Evolutionary conservation across 2,329 filamentous ascomycete species (phyloP).

Genomic region (Intubia oerlemansii): DNA sequence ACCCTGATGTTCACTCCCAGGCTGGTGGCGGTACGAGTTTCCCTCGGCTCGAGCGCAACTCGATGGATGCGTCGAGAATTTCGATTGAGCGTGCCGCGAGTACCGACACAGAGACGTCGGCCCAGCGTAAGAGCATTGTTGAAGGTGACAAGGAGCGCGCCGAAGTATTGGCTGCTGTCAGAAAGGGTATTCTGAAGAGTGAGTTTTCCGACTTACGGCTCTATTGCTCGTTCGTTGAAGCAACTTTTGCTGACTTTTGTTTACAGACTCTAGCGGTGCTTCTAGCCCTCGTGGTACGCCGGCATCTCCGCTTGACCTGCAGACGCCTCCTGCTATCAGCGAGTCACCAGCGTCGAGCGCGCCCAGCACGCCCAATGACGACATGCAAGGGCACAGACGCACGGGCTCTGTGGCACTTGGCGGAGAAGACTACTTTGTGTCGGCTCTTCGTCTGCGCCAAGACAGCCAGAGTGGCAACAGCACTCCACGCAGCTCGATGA

Average conservation of each 20-base stretch:
- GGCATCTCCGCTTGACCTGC: conserved; percentile 31
- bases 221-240: too few species aligned
- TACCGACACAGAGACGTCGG: conserved; percentile 37
- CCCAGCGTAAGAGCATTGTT: conserved; percentile 66
- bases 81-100: conserved; percentile 29
- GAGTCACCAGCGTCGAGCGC: conserved; percentile 73
- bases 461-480: conserved; percentile 64
- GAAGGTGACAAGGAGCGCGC: conserved; percentile 79
- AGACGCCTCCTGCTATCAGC: conserved; percentile 38
- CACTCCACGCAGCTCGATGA: conserved; percentile 47
- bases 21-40: conserved; percentile 56
- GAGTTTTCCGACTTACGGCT: neutral
- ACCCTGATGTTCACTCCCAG: conserved; percentile 44
- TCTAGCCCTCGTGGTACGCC: conserved; percentile 46
- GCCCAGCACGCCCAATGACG: conserved; percentile 72
- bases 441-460: conserved; percentile 47
- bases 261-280: conserved; percentile 40
- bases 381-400: conserved; percentile 43
- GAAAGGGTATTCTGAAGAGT: conserved; percentile 93
- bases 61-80: conserved; percentile 41
- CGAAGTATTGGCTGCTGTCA: conserved; percentile 77
- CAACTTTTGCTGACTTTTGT: conserved; percentile 1
- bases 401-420: conserved; percentile 52
- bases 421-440: conserved; percentile 79
- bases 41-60: conserved; percentile 67